A percentile compares a stretch with the other conserved stretches of the same genome.
Evolutionary conservation across 192 early-diverging fungal species (phyloP).

Genomic region (Gaertneriomyces semiglobifer): DNA sequence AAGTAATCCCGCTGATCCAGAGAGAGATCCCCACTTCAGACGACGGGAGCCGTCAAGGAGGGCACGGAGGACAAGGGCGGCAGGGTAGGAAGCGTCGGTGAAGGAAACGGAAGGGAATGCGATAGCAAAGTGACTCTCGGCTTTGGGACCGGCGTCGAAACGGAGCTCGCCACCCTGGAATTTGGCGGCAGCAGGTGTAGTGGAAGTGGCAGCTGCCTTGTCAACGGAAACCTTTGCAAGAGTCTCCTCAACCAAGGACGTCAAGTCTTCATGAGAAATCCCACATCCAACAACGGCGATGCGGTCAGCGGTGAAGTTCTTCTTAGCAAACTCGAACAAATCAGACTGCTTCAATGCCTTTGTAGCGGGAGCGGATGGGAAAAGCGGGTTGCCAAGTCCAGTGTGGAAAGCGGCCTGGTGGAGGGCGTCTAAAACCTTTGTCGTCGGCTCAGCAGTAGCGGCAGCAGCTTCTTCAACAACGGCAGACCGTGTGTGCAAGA

Average conservation of each 20-base stretch:
- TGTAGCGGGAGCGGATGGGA: slow-evolving; percentile 63
- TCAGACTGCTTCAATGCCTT: slow-evolving; percentile 60
- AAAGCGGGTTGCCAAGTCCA: slow-evolving; percentile 94
- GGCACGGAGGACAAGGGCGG: slow-evolving; percentile 53
- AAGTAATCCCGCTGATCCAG: slow-evolving; percentile 51
- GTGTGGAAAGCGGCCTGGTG: slow-evolving; percentile 89
- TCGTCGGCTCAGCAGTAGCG: slow-evolving; percentile 61
- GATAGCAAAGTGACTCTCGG: slow-evolving; percentile 67
- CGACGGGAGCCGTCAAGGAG: slow-evolving; percentile 44
- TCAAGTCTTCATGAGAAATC: slow-evolving; percentile 69
- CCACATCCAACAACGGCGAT: slow-evolving; percentile 84
- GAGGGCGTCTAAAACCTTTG: slow-evolving; percentile 69
- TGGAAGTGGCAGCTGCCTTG: slow-evolving; percentile 22
- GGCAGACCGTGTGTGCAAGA: slow-evolving; percentile 61
- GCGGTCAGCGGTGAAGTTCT: slow-evolving; percentile 67
- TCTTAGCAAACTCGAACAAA: slow-evolving; percentile 69
- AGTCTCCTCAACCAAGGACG: slow-evolving; percentile 59
- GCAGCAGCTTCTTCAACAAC: slow-evolving; percentile 65
- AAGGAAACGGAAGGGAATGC: slow-evolving; percentile 72
- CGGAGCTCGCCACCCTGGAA: slow-evolving; percentile 86
- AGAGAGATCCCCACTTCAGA: slow-evolving; percentile 43
- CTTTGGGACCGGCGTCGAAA: slow-evolving; percentile 57
- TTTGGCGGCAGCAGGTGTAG: slow-evolving; percentile 33
- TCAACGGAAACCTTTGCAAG: slow-evolving; percentile 43
- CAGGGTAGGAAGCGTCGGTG: slow-evolving; percentile 58